These are phyloP conservation scores for Apium graveolens DNA, from an alignment of 129 eudicot genomes.

Conservation along the genomic window DNA sequence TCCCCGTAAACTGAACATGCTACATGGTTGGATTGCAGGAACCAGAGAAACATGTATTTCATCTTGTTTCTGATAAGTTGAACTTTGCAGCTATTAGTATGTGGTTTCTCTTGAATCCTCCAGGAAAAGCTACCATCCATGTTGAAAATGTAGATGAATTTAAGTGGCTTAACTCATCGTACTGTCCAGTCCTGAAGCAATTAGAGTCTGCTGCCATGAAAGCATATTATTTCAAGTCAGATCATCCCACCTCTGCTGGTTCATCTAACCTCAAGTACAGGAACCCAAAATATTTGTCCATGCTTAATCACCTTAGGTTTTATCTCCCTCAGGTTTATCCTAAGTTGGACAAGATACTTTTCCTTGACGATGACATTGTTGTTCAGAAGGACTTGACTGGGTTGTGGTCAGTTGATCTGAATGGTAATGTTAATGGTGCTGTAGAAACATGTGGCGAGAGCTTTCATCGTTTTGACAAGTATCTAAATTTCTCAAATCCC, in stretches of 20 bases:
- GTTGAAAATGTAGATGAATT: slow-evolving; percentile 96
- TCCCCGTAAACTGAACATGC: slow-evolving; percentile 6
- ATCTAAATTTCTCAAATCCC: slow-evolving; percentile 87
- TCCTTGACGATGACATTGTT: slow-evolving; percentile 92
- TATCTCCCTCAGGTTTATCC: slow-evolving; percentile 96
- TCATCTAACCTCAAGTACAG: slow-evolving; percentile 80
- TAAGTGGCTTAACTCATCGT: slow-evolving; percentile 87
- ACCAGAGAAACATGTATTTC: slow-evolving; percentile 96
- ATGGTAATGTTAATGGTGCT: slow-evolving; percentile 86
- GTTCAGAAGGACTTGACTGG: slow-evolving; percentile 91
- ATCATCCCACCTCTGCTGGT: slow-evolving; percentile 73
- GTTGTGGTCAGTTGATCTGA: slow-evolving; percentile 68
- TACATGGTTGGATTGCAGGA: slow-evolving; percentile 42
- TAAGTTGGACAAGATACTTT: slow-evolving; percentile 75
- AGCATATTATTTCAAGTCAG: slow-evolving; percentile 88
- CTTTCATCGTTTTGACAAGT: slow-evolving; percentile 92
- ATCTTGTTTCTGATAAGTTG: slow-evolving; percentile 78
- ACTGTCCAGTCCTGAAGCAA: slow-evolving; percentile 88
- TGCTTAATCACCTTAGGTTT: slow-evolving; percentile 88
- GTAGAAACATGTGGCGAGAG: slow-evolving; percentile 95
- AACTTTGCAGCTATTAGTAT: slow-evolving; percentile 94
- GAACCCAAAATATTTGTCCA: slow-evolving; percentile 92
- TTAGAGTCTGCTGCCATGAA: slow-evolving; percentile 94
- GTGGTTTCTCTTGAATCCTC: slow-evolving; percentile 96
- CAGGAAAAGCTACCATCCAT: slow-evolving; percentile 93